These are phyloP conservation scores for Plasmodium vinckei DNA, from an alignment of 169 alveolate genomes.

Conservation along the genomic window DNA sequence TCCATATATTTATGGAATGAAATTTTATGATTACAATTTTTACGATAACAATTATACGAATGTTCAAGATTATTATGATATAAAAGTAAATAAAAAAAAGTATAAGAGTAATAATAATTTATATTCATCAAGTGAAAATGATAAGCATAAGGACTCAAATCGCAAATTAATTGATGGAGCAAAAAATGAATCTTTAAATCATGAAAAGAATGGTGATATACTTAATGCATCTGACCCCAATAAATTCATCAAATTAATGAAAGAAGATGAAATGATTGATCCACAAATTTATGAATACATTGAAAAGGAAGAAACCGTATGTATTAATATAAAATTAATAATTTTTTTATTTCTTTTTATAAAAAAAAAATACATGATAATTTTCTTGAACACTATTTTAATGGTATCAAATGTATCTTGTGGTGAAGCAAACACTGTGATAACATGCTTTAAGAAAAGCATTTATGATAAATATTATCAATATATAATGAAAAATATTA, in stretches of 20 bases:
- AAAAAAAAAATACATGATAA: constrained; percentile 69
- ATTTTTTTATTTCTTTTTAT: constrained; percentile 52
- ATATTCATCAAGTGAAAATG: constrained; percentile 23
- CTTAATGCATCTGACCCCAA: constrained; percentile 64
- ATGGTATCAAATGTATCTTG: constrained; percentile 71
- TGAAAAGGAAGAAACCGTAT: constrained; percentile 72
- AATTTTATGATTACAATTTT: constrained; percentile 72
- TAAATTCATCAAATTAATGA: constrained; percentile 61
- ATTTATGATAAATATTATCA: constrained; percentile 71
- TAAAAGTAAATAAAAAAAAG: constrained; percentile 16
- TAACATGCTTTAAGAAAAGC: constrained; percentile 66
- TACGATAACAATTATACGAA: constrained; percentile 60
- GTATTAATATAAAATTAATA: constrained; percentile 63
- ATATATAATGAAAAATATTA: constrained; percentile 65
- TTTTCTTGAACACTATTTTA: constrained; percentile 62
- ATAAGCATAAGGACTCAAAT: constrained; percentile 19
- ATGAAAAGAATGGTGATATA: constrained; percentile 26
- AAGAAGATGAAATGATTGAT: constrained; percentile 57
- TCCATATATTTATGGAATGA: constrained; percentile 71
- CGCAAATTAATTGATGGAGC: constrained; percentile 14
- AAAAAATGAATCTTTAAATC: constrained; percentile 18
- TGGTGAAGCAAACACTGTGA: constrained; percentile 71
- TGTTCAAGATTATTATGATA: constrained; percentile 42
- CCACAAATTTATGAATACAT: constrained; percentile 72
- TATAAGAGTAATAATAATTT: constrained; percentile 20